Evolutionary conservation across 805 yeast genomes (phyloP), one percentile per base, ranked within the genome.

Genomic region (Candida caryicola): DNA sequence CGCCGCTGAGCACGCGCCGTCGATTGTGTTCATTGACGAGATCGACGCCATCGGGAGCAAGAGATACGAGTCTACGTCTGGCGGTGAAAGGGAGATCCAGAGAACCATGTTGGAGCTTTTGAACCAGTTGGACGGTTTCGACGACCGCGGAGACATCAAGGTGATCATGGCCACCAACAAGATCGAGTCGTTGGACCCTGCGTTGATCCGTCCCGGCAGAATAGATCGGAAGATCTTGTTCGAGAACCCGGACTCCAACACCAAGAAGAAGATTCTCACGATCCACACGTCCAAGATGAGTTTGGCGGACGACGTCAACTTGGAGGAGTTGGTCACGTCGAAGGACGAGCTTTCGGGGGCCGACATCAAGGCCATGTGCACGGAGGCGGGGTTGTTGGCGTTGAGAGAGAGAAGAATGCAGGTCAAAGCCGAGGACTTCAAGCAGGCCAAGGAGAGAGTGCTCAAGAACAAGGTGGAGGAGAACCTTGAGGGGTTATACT

Each of bases 41-140:
- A 91, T 93, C 57, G 99, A 93, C 66, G 98, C 99, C 31, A 93
- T 93, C 59, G 99, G 99, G 65, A 85, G 95, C n/a, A 91, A 91
- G 63, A 82, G 99, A 64, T 90, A 91, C 63, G 96, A 91, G 43
- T 88, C 97, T 15, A 95, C 91, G 51, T 83, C 95, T 15, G 97
- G 98, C 31, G 98, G 98, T 59, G 98, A 91, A 67, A 79, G 96
- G 52, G 98, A 91, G 67, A 87, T 91, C 47, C 98, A 91, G 70
- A 82, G 98, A 72, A 91, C 98, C 26, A 91, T 90, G 98, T 74
- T 90, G 76, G 98, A 90, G 67, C 71, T 91, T 55, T 76, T 91
- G 56, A 91, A 91, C 63, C 98, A 91, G 66, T 76, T 91, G 54
- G 98, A 91, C 64, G 98, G 98, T 16, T 91, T 91, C 60, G 98